A percentile compares a stretch with the other conserved stretches of the same genome.
Evolutionary conservation across 441 rosid species (phyloP).

Genomic region (Pelargonium australe): DNA sequence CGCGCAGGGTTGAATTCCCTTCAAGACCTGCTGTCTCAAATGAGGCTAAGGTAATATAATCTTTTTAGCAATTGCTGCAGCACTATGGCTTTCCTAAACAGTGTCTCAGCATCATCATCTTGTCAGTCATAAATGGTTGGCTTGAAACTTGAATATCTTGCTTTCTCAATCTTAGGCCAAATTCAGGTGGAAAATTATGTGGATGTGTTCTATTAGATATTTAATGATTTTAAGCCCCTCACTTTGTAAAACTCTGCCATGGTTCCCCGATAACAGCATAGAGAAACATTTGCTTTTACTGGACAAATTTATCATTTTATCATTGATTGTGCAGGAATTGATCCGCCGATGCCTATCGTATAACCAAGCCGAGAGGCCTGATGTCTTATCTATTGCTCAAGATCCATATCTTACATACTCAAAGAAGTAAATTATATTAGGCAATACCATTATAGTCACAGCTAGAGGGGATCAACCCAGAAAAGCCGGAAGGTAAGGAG

Average conservation of each 20-base stretch:
- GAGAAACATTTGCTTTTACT: not conserved
- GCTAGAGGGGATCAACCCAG: not conserved
- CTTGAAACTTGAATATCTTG: not conserved
- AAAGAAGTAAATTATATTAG: constrained; percentile 42
- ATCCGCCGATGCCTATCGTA: constrained; percentile 87
- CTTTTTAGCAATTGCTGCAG: constrained; percentile 10
- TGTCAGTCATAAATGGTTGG: not conserved
- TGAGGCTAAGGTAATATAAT: constrained; percentile 77
- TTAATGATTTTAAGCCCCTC: too few species aligned
- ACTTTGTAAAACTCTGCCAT: too few species aligned
- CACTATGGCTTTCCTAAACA: not conserved
- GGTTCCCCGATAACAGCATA: not conserved
- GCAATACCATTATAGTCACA: not conserved
- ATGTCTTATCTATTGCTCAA: constrained; percentile 73
- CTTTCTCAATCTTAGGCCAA: too few species aligned
- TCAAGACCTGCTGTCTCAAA: constrained; percentile 81
- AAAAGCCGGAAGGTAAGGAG: not conserved
- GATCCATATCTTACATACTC: constrained; percentile 80
- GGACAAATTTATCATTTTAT: too few species aligned
- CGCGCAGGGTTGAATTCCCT: constrained; percentile 93
- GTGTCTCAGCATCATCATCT: not conserved
- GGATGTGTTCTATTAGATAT: too few species aligned
- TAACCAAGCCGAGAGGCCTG: constrained; percentile 85
- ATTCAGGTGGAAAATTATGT: too few species aligned
- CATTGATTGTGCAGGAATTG: constrained; percentile 52